Base-by-base conservation (phyloP, 2,329 filamentous ascomycete species). In the Oidium heveae region DNA sequence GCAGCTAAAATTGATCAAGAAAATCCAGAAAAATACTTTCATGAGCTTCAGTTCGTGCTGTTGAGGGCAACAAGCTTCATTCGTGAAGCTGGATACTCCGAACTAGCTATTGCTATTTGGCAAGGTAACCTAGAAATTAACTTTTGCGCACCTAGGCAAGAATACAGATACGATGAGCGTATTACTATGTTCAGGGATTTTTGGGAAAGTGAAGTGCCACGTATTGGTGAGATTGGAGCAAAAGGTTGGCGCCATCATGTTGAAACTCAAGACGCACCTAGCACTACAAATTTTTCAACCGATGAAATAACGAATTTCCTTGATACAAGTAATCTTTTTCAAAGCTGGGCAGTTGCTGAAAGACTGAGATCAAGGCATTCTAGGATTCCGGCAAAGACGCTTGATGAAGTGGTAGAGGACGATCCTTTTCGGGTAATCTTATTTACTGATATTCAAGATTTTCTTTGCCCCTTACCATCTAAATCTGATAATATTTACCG, bases 371-470 rank as follows among this genome's bases (percentile, higher is more conserved):
- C 70, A 1, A 58, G 62, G 15, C 67, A 68, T 44, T 72, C 80
- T 9, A 70, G 69, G 43, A 69, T 79, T 55, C 85, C 87, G 6
- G 84, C 84, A 16, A 76, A 84, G 52, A 82, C 82, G 0, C 60
- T 83, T 57, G 86, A 95, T 63, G 79, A 86, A 28, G 73, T 77
- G 1, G 76, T 74, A 16, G 82, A 86, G 58, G 82, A 88, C 56
- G 89, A 95, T 62, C 84, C 86, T 0, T 94, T 84, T 59, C 76
- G 87, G 37, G 77, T 91, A 3, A 75, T 94, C 49, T 76, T 95
- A 62, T 87, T 80, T 60, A 76, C 79, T 0, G 91, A 96, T 64
- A 70, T 95, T 20, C 69, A 77, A 57, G 71, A 75, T 0, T 72
- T 83, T 32, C 63, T 94, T 1, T 68, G 78, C 34, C 61, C 68